Conservation (phyloP, 441 rosid genomes). For the Populus tomentosa region DNA sequence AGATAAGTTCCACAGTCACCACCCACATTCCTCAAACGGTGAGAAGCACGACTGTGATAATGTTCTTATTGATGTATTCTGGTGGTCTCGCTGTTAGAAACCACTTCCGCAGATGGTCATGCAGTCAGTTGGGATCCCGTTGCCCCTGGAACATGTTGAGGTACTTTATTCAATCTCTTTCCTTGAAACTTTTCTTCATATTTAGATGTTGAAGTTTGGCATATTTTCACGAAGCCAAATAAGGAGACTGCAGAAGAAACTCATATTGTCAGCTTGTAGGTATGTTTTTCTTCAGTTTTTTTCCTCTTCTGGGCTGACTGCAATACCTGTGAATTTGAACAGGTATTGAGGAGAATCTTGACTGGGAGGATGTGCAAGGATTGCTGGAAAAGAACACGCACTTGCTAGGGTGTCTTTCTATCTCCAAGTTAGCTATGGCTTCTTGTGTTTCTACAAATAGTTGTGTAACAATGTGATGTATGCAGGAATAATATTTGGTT, state of each 20-base stretch:
- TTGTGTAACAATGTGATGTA: too few species aligned
- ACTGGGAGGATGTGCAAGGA: conserved; percentile 98
- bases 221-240: too few species aligned
- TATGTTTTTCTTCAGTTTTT: not conserved
- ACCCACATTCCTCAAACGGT: conserved; percentile 20
- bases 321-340: not conserved
- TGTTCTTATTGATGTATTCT: conserved; percentile 62
- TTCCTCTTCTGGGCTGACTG: not conserved
- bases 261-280: not conserved
- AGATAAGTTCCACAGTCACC: too few species aligned
- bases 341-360: conserved; percentile 92
- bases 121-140: conserved; percentile 36
- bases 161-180: too few species aligned
- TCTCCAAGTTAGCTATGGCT: conserved; percentile 40
- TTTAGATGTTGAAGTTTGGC: too few species aligned
- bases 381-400: conserved; percentile 81
- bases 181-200: too few species aligned
- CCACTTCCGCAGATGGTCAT: conserved; percentile 73
- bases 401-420: conserved; percentile 76
- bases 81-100: conserved; percentile 94
- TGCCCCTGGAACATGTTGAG: conserved; percentile 28
- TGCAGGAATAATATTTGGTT: too few species aligned
- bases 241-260: too few species aligned
- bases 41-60: conserved; percentile 65
- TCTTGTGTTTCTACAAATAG: too few species aligned